Base-by-base conservation (phyloP, 192 early-diverging fungal species). In the Dissophora globulifera region DNA sequence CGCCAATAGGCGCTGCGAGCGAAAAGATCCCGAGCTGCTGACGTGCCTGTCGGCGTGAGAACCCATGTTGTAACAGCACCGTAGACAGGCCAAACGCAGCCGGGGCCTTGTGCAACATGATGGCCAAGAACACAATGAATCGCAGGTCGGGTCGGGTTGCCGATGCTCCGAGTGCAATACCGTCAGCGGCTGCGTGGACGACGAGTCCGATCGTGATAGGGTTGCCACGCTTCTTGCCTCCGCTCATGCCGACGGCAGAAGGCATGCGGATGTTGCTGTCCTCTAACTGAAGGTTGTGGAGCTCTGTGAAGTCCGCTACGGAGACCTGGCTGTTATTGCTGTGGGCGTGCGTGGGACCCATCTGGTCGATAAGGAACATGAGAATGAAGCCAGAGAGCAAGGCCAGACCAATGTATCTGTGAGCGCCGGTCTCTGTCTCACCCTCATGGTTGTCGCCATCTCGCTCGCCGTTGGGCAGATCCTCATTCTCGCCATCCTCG, bases 81-180 rank as follows among this genome's bases (percentile, higher is more conserved):
- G 93, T 96, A 19, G 92, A 85, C 10, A 98, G 84, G 0, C 94
- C 95, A 79, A 98, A 95, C 0, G 96, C 94, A 7, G 93, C 89
- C 1, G 96, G 96, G 7, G 94, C 95, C 80, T 98, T 98, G 85
- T 98, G 96, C 27, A 98, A 81, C 86, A 97, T 92, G 59, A 98
- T 94, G 4, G 96, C 96, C 19, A 98, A 50, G 68, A 97, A 98
- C 20, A 98, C 93, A 11, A 98, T 89, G 20, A 89, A 80, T 4
- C 89, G 88, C 17, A 88, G 74, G 22, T 86, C 81, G 9, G 85
- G 82, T 40, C 84, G 75, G 0, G 89, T 87, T 1, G 92, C 91
- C 0, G 94, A 93, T 0, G 96, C 95, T 9, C 96, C 96, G 19
- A 98, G 71, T 0, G 96, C 96, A 53, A 98, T 91, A 3, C 96